A percentile compares a stretch with the other conserved stretches of the same genome.
Conservation (phyloP, 2,329 filamentous ascomycete species). For the Lizonia empirigonia region DNA sequence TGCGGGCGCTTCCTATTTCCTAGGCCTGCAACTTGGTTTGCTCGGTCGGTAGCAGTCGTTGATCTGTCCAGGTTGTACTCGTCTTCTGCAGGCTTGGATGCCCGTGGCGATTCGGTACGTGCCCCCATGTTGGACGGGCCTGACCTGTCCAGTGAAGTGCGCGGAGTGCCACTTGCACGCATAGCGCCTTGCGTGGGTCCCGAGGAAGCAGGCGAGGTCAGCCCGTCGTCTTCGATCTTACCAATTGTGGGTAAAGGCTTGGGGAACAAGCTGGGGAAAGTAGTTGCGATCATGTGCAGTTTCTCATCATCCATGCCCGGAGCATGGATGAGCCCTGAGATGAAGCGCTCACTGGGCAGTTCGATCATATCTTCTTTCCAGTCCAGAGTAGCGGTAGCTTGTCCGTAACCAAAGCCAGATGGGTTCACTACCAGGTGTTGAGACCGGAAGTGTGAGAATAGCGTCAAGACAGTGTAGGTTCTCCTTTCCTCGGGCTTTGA, state of each 20-base stretch:
- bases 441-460: slow-evolving; percentile 65
- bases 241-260: slow-evolving; percentile 52
- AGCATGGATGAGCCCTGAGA: slow-evolving; percentile 57
- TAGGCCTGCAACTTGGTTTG: slow-evolving; percentile 22
- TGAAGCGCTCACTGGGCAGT: slow-evolving; percentile 58
- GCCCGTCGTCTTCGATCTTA: slow-evolving; percentile 37
- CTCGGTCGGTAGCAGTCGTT: slow-evolving; percentile 25
- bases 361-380: slow-evolving; percentile 68
- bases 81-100: slow-evolving; percentile 48
- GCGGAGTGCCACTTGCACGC: slow-evolving; percentile 24
- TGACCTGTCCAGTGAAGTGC: slow-evolving; percentile 27
- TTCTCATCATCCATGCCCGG: slow-evolving; percentile 64
- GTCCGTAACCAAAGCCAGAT: slow-evolving; percentile 31
- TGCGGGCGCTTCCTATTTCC: slow-evolving; percentile 30
- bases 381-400: slow-evolving; percentile 46
- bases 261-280: slow-evolving; percentile 55
- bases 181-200: slow-evolving; percentile 38
- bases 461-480: slow-evolving; percentile 56
- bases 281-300: slow-evolving; percentile 57
- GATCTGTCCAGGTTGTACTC: slow-evolving; percentile 57
- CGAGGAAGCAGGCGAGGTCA: slow-evolving; percentile 37
- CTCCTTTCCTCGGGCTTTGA: slow-evolving; percentile 47
- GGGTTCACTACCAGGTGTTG: slow-evolving; percentile 53
- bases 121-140: slow-evolving; percentile 27
- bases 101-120: slow-evolving; percentile 42